Base-by-base conservation (phyloP, 768 basidiomycete species). In the Boletus sp. region DNA sequence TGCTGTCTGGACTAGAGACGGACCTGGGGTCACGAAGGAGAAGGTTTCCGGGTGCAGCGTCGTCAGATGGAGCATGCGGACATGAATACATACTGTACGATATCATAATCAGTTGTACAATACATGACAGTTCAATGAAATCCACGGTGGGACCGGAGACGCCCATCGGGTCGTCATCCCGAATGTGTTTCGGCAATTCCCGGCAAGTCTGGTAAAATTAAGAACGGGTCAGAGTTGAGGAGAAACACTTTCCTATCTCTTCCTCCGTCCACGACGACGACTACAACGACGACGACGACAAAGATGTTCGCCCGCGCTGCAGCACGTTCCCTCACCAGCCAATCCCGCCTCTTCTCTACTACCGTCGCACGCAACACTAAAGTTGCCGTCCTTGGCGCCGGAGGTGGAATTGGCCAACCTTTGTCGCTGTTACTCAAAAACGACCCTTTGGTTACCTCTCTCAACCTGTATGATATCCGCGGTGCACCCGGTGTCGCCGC, bases 391-490 rank as follows among this genome's bases (percentile, higher is more conserved):
- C 90, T 97, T 72, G 96, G 96, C 65, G 97, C 97, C 57, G 96
- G 93, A 66, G 96, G 96, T 81, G 96, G 96, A 74, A 98, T 98
- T 72, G 96, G 96, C 72, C 96, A 98, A 74, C 95, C 96, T 68
- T 79, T 98, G 65, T 96, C 93, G 45, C 77, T 98, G 59, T 52
- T 67, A 53, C 85, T 98, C 72, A 98, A 98, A 81, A 83, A 77
- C 61, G 90, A 99, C 79, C 93, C 93, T 40, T 77, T 94, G 63
- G 90, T 97, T 70, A 84, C 84, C 50, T 83, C 87, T 59, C 76
- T 98, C 68, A 88, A 81, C 70, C 78, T 98, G 61, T 70, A 70
- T 25, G 64, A 62, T 56, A 64, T 70, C 48, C 60, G 62, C 3
- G 64, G 60, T 56, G 60, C 64, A 37, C 67, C 67, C 21, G 97